phyloP scores from a whole-genome alignment of 768 basidiomycete genomes.

The Naematelia aurantialba region DNA sequence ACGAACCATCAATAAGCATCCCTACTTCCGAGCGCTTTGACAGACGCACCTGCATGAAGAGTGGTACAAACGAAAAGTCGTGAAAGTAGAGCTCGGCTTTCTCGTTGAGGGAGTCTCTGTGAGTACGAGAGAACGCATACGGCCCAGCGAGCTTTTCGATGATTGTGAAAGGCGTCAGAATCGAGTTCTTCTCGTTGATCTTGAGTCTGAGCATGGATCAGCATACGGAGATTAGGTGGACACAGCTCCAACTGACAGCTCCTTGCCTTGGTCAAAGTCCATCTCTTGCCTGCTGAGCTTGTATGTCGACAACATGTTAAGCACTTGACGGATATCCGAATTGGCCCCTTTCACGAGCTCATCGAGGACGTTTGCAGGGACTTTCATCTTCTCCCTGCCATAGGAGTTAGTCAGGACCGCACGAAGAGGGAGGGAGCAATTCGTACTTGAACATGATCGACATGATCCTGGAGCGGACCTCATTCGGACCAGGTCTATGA shows the following conservation, averaged over 20 bases:
- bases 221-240: background rate
- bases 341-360: slow-evolving; percentile 83
- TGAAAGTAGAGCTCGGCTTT: slow-evolving; percentile 98
- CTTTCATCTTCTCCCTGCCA: slow-evolving; percentile 80
- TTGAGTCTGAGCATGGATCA: slow-evolving; percentile 59
- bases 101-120: slow-evolving; percentile 74
- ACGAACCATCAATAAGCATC: slow-evolving; percentile 6
- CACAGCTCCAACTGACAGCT: slow-evolving; percentile 61
- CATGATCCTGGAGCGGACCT: slow-evolving; percentile 80
- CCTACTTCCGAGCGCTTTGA: background rate
- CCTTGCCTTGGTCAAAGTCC: slow-evolving; percentile 86
- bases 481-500: slow-evolving; percentile 67
- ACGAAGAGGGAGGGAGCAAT: slow-evolving; percentile 35
- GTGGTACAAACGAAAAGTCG: slow-evolving; percentile 85
- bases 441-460: slow-evolving; percentile 86
- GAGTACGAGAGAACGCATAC: slow-evolving; percentile 77
- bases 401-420: background rate
- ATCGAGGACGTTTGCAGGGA: slow-evolving; percentile 87
- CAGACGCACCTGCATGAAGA: slow-evolving; percentile 87
- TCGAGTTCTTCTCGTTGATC: slow-evolving; percentile 86
- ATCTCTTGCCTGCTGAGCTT: slow-evolving; percentile 70
- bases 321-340: slow-evolving; percentile 88
- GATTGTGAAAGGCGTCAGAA: slow-evolving; percentile 88
- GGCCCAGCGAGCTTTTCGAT: slow-evolving; percentile 86
- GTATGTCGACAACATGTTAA: slow-evolving; percentile 99